Evolutionary conservation across 202 grass and related monocot genomes (phyloP), one percentile per base, ranked within the genome.

Genomic region (Saccharum hybrid): DNA sequence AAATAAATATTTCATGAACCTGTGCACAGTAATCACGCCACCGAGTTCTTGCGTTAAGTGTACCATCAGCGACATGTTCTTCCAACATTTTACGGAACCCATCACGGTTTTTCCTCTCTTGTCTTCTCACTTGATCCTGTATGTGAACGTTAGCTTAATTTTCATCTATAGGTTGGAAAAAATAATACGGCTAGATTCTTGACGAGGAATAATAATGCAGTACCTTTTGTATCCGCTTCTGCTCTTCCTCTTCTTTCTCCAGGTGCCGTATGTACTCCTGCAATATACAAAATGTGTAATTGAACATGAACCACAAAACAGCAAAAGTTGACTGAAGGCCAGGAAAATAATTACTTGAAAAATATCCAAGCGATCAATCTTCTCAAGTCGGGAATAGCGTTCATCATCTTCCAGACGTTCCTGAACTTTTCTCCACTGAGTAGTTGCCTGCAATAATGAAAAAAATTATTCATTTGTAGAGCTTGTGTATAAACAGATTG

Each of bases 401-500:
- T 99, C 93, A 86, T 99, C 96, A 77, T 89, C 91, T 84, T 99
- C 96, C 48, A 99, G 78, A n/a, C 78, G 88, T 42, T 99, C 96
- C 88, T 93, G 89, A 77, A 96, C 89, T 85, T 96, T 99, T 90
- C 96, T 94, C 93, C 93, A 99, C 39, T 99, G 91, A 40, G 83
- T 92, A 76, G 31, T 92, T 70, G 81, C 83, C 93, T 99, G 85
- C 43, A 80, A 57, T 28, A 54, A 83, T 40, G 68, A 9, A 54
- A 81, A 82, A 23, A 81, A 78, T 9, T 78, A 77, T 26, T 36
- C 30, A 86, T 51, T 72, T 18, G 83, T 62, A 12, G 57, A 79
- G 40, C 12, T 82, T 15, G n/a, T 65, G 11, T 41, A 67, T 14
- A 19, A 68, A 85, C 8, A 49, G 73, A 48, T 66, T 83, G n/a